Evolutionary conservation across 169 alveolate genomes (phyloP), one percentile per base, ranked within the genome.

Genomic region (Plasmodium malariae): DNA sequence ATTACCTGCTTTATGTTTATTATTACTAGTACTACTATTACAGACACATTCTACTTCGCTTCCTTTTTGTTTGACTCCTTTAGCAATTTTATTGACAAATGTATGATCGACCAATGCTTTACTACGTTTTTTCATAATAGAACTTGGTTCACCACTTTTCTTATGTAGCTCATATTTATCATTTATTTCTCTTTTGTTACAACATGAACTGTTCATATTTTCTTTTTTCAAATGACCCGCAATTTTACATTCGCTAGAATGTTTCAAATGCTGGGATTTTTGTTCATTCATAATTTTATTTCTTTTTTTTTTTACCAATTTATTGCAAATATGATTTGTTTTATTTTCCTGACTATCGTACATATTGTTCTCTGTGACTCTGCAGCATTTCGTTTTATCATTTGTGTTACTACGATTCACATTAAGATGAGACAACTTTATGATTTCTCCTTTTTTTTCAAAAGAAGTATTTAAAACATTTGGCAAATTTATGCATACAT

Each of bases 251-350:
- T 28, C 45, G 1, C 1, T 28, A 1, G 26, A 6, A 26, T 6
- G 1, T 3, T 60, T 60, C 17, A 60, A 60, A 11, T 19, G 48
- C 26, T 0, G 4, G 19, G 40, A 60, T 60, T 60, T 11, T 26
- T 60, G 19, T 24, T 60, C 70, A 60, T 28, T 21, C 9, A 55
- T 3, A 14, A 28, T 12, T 70, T 72, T 72, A 0, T 72, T 40
- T 36, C 36, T 72, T 14, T 57, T 72, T 14, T 72, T 72, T 60
- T 54, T 72, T n/a, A 37, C 14, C n/a, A 72, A 36, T 37, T 51
- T 34, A 24, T 59, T 71, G 14, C 69, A 51, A 34, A 49, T 19
- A 19, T 55, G 69, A 71, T 26, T 71, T 17, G 2, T 51, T 36
- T 32, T 40, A 49, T 28, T 32, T 55, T 21, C 36, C 36, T 72